phyloP scores from a whole-genome alignment of 1,284 basidiomycete genomes.

The Trichosporon faecale region DNA sequence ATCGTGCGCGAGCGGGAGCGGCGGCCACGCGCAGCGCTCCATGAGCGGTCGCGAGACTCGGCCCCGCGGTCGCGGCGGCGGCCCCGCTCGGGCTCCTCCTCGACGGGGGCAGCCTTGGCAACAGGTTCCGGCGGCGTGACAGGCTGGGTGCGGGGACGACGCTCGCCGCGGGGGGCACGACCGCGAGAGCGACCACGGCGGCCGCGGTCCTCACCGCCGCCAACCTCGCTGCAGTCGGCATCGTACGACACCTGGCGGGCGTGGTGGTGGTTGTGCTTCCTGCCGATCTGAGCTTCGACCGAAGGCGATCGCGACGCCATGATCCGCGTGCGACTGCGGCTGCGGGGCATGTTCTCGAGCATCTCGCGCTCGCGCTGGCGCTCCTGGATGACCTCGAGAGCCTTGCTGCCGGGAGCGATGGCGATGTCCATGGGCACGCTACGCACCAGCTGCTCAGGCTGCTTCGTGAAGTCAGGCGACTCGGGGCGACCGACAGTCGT shows the following conservation, averaged over 20 bases:
- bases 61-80: slow-evolving; percentile 22
- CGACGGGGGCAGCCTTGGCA: neutral
- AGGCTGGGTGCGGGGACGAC: neutral
- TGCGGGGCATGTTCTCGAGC: slow-evolving; percentile 20
- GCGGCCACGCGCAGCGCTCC: slow-evolving; percentile 22
- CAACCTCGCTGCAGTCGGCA: slow-evolving; percentile 28
- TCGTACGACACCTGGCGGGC: slow-evolving; percentile 25
- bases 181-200: slow-evolving; percentile 15
- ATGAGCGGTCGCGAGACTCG: slow-evolving; percentile 25
- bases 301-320: slow-evolving; percentile 20
- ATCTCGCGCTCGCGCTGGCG: slow-evolving; percentile 30
- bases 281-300: neutral
- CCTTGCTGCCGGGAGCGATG: slow-evolving; percentile 27
- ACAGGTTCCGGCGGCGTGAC: neutral
- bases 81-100: slow-evolving; percentile 18
- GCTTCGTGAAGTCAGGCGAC: slow-evolving; percentile 16
- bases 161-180: neutral
- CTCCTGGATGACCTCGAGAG: slow-evolving; percentile 25
- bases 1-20: slow-evolving; percentile 17
- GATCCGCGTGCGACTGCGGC: slow-evolving; percentile 14
- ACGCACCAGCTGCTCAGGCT: slow-evolving; percentile 35
- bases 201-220: slow-evolving; percentile 8
- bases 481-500: slow-evolving; percentile 19
- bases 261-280: neutral
- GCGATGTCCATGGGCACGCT: slow-evolving; percentile 48